These are phyloP conservation scores for carrot (Daucus carota) DNA, from an alignment of 129 eudicot species.

Conservation along the genomic window DNA sequence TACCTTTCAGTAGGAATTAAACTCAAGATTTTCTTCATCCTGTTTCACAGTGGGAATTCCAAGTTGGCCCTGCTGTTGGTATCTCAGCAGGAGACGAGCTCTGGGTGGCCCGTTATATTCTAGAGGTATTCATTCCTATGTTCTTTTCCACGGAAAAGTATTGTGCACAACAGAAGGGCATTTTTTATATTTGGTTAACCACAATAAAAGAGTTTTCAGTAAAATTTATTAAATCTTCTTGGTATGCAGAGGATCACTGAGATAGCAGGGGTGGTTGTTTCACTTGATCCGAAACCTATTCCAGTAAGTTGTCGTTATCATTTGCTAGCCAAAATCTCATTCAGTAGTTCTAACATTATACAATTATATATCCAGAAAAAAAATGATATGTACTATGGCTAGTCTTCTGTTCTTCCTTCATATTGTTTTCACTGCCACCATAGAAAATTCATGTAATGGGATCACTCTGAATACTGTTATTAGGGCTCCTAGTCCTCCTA, in stretches of 20 bases:
- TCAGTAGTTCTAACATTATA: not conserved
- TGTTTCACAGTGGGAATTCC: conserved; percentile 75
- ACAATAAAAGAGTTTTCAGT: not conserved
- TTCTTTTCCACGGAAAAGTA: not conserved
- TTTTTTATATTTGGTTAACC: not conserved
- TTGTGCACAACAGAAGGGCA: not conserved
- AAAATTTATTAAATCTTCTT: not conserved
- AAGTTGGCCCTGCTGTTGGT: conserved; percentile 97
- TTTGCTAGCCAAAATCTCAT: not conserved
- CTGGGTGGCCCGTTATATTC: conserved; percentile 92
- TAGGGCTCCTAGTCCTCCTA: too few species aligned
- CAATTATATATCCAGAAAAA: too few species aligned
- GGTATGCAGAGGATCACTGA: conserved; percentile 82
- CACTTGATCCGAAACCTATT: conserved; percentile 94
- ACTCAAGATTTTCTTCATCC: not conserved
- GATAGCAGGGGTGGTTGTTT: conserved; percentile 73
- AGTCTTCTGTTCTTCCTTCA: not conserved
- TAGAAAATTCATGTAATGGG: not conserved
- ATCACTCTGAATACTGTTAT: not conserved
- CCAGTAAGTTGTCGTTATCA: conserved; percentile 36
- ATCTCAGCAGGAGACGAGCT: conserved; percentile 83
- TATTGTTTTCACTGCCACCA: not conserved
- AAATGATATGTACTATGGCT: not conserved
- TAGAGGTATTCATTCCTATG: conserved; percentile 53
- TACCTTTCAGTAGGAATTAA: not conserved